A percentile compares a stretch with the other conserved stretches of the same genome.
phyloP scores from a whole-genome alignment of 176 grass and related monocot genomes.

The Secale cereale region DNA sequence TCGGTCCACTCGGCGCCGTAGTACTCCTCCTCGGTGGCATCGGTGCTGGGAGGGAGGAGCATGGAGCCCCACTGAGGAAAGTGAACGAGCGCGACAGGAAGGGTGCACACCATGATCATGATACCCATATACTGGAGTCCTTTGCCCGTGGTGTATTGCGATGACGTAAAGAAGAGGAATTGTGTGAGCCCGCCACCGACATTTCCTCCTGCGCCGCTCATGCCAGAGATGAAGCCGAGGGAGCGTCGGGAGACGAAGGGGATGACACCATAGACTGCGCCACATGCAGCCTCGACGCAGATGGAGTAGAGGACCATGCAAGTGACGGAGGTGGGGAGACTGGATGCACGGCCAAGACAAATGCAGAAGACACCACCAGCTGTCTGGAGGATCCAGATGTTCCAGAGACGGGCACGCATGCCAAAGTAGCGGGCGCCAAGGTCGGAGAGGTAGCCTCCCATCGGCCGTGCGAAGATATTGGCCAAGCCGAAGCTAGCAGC shows the following conservation, averaged over 20 bases:
- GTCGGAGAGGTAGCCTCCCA: conserved; percentile 73
- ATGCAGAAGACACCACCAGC: conserved; percentile 54
- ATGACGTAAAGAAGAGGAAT: background rate
- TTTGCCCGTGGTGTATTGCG: background rate
- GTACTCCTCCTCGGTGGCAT: background rate
- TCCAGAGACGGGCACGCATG: conserved; percentile 84
- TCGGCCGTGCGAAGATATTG: conserved; percentile 61
- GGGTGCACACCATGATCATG: background rate
- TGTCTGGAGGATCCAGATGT: conserved; percentile 86
- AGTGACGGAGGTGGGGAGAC: conserved; percentile 44
- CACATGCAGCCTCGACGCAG: conserved; percentile 74
- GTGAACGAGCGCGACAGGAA: background rate
- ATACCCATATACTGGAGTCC: background rate
- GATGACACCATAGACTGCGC: conserved; percentile 70
- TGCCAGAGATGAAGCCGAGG: background rate
- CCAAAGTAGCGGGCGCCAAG: conserved; percentile 43
- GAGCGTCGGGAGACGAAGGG: conserved; percentile 64
- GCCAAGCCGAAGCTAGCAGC: conserved; percentile 93
- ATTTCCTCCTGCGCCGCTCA: background rate
- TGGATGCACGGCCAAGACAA: background rate
- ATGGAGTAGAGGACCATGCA: conserved; percentile 84
- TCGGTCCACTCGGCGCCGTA: background rate
- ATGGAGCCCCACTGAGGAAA: background rate
- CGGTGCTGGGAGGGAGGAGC: background rate
- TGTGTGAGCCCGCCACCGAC: background rate